Percentiles rank a stretch among this genome's conserved stretches.
Evolutionary conservation across 2,329 filamentous ascomycete species (phyloP).

Genomic region (Pezicula radicicola): DNA sequence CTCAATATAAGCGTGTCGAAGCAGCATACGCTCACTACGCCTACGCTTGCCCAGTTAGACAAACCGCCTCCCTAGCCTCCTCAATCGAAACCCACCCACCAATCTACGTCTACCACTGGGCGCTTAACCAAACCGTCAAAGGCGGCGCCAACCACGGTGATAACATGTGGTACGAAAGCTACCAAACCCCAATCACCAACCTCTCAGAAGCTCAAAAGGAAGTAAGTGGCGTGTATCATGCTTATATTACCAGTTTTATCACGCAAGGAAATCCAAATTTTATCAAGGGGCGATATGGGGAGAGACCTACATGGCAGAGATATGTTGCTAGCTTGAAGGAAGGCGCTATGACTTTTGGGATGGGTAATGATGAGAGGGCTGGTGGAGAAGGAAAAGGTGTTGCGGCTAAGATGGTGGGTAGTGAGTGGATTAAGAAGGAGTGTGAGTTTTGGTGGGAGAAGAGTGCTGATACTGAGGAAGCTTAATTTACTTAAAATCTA

Average conservation of each 20-base stretch:
- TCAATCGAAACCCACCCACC: conserved; percentile 7
- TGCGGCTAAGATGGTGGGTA: conserved; percentile 36
- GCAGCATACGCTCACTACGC: conserved; percentile 61
- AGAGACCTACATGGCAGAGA: conserved; percentile 23
- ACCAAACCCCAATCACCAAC: conserved; percentile 23
- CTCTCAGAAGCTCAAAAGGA: conserved; percentile 15
- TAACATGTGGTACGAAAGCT: conserved; percentile 42
- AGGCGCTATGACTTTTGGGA: conserved; percentile 41
- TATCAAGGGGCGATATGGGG: conserved; percentile 25
- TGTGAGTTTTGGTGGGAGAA: conserved; percentile 43
- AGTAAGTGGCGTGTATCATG: conserved; percentile 16
- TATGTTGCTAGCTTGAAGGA: conserved; percentile 28
- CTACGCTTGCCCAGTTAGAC: conserved; percentile 60
- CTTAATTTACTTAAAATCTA: background rate
- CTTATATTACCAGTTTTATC: conserved; percentile 21
- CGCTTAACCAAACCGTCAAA: conserved; percentile 34
- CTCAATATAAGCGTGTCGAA: conserved; percentile 55
- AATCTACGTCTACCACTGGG: conserved; percentile 57
- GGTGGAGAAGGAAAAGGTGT: conserved; percentile 35
- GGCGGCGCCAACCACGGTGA: conserved; percentile 39
- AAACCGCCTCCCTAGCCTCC: conserved; percentile 45
- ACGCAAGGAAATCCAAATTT: conserved; percentile 18
- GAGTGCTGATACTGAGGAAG: conserved; percentile 12
- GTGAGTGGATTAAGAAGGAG: conserved; percentile 39
- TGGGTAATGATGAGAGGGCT: conserved; percentile 45